Evolutionary conservation across 768 basidiomycete species (phyloP).

Genomic region (Cystofilobasidium bisporidii): DNA sequence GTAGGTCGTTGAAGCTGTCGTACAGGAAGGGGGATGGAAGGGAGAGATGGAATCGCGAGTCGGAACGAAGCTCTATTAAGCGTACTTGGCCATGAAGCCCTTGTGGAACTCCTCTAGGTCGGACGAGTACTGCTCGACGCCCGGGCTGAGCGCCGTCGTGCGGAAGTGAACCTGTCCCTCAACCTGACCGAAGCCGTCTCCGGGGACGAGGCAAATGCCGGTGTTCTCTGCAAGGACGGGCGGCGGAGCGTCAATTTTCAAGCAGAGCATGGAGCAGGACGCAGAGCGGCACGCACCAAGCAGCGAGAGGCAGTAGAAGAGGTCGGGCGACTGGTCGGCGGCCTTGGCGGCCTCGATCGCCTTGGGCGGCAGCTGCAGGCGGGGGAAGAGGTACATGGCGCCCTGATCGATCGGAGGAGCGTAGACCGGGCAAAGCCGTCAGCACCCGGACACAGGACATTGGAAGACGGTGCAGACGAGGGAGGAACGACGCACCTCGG

Average conservation of each 20-base stretch:
- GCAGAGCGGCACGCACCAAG: conserved; percentile 50
- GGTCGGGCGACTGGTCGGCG: conserved; percentile 72
- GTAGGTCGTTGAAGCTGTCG: neutral
- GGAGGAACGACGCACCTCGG: too few species aligned
- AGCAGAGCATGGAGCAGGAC: neutral
- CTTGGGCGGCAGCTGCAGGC: conserved; percentile 60
- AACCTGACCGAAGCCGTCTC: conserved; percentile 88
- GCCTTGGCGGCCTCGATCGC: conserved; percentile 64
- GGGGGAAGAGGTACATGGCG: conserved; percentile 87
- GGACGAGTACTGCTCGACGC: conserved; percentile 76
- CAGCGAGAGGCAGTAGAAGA: conserved; percentile 72
- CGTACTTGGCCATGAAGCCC: conserved; percentile 49
- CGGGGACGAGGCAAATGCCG: conserved; percentile 80
- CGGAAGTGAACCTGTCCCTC: conserved; percentile 84
- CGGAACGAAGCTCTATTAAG: too few species aligned
- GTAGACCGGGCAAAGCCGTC: too few species aligned
- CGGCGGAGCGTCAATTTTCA: neutral
- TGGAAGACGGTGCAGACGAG: too few species aligned
- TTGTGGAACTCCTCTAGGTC: conserved; percentile 69
- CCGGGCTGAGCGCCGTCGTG: conserved; percentile 82
- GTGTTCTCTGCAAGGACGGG: conserved; percentile 35
- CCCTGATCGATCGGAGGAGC: conserved; percentile 49
- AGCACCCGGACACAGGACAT: too few species aligned
- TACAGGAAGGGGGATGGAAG: too few species aligned
- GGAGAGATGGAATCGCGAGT: too few species aligned